Conservation (phyloP, 1,284 basidiomycete genomes). For the Heterobasidion parviporum region DNA sequence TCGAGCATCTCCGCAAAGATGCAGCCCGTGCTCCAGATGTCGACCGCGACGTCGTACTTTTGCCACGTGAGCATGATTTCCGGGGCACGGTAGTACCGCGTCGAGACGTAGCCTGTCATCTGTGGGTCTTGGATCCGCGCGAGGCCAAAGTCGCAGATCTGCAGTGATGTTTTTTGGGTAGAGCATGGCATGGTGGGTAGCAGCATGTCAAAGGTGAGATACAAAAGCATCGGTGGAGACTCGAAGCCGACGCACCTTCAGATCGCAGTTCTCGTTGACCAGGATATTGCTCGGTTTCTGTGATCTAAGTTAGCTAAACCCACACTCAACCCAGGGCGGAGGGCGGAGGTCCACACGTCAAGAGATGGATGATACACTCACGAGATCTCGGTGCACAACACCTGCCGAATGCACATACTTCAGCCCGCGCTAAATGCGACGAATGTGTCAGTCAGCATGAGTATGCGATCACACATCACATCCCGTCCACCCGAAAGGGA, state of each 20-base stretch:
- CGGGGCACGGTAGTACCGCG: constrained; percentile 96
- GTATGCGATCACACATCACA: neutral
- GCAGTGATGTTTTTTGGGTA: no score
- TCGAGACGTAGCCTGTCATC: constrained; percentile 99
- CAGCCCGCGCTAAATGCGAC: constrained; percentile 68
- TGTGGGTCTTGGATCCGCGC: constrained; percentile 97
- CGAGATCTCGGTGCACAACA: constrained; percentile 95
- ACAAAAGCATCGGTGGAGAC: neutral
- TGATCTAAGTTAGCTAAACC: neutral
- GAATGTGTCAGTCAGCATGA: constrained; percentile 2
- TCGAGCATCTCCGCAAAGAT: constrained; percentile 99
- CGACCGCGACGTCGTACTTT: constrained; percentile 99
- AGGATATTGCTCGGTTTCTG: constrained; percentile 99
- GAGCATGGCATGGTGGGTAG: neutral
- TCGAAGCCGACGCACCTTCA: constrained; percentile 48
- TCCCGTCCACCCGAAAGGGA: neutral
- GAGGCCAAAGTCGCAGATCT: constrained; percentile 99
- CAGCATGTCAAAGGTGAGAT: neutral
- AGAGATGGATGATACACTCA: constrained; percentile 25
- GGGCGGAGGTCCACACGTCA: neutral
- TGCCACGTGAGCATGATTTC: constrained; percentile 99
- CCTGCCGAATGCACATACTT: constrained; percentile 99
- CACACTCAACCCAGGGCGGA: neutral
- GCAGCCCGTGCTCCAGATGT: constrained; percentile 99
- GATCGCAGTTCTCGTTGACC: constrained; percentile 99